Base-by-base conservation (phyloP, 2,329 filamentous ascomycete genomes). In the Xylaria sp. region DNA sequence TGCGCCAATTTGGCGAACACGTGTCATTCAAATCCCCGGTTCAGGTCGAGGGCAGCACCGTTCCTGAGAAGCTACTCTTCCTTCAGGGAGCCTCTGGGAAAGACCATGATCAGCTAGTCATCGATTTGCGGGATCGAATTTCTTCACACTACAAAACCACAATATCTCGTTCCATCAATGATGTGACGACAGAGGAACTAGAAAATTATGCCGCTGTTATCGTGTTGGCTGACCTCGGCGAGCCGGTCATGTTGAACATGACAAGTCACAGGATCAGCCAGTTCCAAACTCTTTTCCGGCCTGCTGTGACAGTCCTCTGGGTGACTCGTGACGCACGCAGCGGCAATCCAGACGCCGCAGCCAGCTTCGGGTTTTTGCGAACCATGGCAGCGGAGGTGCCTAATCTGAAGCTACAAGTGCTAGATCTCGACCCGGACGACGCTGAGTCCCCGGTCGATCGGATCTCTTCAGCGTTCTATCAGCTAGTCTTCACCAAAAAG, bases 191-290 rank as follows among this genome's bases (percentile, higher is more conserved):
- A 0, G 45, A 62, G 14, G 53, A 67, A 2, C 49, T 75, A 2
- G 38, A 65, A 0, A 63, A 57, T 0, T 76, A 70, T 53, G 76
- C 76, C 0, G 71, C 74, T 0, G 72, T 69, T 4, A 71, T 81
- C 14, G 17, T 80, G 2, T 64, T 81, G 2, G 65, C 68, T 21
- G 78, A 80, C 47, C 66, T 81, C 1, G 75, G 78, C 21, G 60
- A 73, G 19, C 70, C 77, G 0, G 15, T 80, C 14, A 69, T 79
- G 47, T 60, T 72, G 1, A 72, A 57, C 8, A 76, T 80, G 73
- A 78, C 74, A 0, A 68, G 72, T 4, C 38, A 60, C 1, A 65
- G 69, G 0, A 70, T 81, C n/a, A 61, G 71, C 15, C 56, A 57
- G 14, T 61, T 75, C 1, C 67, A 66, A 14, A 61, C 55, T 12